Base-by-base conservation (phyloP, 208 protist genomes). In the Wallacemonas rigidus region DNA sequence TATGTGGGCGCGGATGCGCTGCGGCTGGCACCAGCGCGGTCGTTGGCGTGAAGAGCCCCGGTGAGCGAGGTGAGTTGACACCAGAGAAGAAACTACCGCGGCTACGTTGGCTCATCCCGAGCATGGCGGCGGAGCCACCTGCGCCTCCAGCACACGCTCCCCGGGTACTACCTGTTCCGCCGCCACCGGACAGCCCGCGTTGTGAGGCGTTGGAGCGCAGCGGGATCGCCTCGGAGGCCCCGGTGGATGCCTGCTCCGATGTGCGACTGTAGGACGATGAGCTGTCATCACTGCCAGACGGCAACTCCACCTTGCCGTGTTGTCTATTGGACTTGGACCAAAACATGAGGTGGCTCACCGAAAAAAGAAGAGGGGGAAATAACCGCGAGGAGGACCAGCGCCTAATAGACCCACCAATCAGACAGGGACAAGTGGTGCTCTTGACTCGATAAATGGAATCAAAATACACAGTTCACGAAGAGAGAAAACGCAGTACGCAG, bases 11-110 rank as follows among this genome's bases (percentile, higher is more conserved):
- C 3, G 2, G 60, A 48, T 65, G 60, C 3, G 60, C n/a, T 3
- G 14, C 15, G n/a, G 15, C 43, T 0, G 36, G 2, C 41, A 38
- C 26, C 11, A 36, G 40, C 9, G 60, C 40, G 7, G 41, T 6
- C 38, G 41, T 35, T 3, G 60, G 60, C 14, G 15, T 39, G 26
- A 65, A 65, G 6, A 65, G 41, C 43, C 41, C 36, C 5, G 60
- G 60, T 3, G 60, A 50, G 40, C 43, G 3, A 4, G 60, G 60
- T 7, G 60, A 53, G 43, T 65, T 65, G 1, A 45, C 60, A 50
- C 60, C 60, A 15, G 60, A 65, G 43, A 65, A 65, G 40, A 65
- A 65, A n/a, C 60, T 65, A 26, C 60, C 60, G 41, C 60, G 60
- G 60, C 60, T 65, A 41, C 60, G 60, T 17, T 65, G 60, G 43